Percentiles rank a stretch among this genome's conserved stretches.
Conservation (phyloP, 2,329 filamentous ascomycete genomes). For the Chaetomium olivaceum region DNA sequence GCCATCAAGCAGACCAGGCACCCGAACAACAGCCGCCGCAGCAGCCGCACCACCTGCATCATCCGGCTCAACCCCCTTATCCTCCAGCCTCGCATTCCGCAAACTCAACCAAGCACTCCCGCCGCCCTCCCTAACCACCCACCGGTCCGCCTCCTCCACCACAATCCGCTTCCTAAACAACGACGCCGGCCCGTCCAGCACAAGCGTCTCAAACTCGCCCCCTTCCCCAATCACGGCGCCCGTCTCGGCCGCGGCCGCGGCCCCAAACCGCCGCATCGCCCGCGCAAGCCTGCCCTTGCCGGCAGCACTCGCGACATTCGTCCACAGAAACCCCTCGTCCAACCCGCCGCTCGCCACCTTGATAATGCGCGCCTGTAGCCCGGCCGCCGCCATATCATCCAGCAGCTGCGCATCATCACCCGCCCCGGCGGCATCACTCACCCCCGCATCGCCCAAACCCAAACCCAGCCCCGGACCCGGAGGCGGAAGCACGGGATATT, state of each 20-base stretch:
- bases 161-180: slow-evolving; percentile 73
- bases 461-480: slow-evolving; percentile 32
- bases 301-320: slow-evolving; percentile 64
- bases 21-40: slow-evolving; percentile 40
- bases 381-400: slow-evolving; percentile 75
- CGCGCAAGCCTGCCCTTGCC: slow-evolving; percentile 51
- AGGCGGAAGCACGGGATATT: slow-evolving; percentile 73
- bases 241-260: slow-evolving; percentile 46
- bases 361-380: slow-evolving; percentile 85
- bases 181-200: slow-evolving; percentile 71
- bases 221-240: slow-evolving; percentile 86
- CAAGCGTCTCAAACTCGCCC: slow-evolving; percentile 93
- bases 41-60: background rate
- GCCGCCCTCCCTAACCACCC: slow-evolving; percentile 66
- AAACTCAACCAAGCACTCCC: slow-evolving; percentile 75
- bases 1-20: slow-evolving; percentile 67
- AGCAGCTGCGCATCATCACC: slow-evolving; percentile 60
- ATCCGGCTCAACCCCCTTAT: background rate
- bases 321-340: slow-evolving; percentile 78
- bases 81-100: slow-evolving; percentile 54
- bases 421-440: too few species aligned
- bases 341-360: slow-evolving; percentile 92
- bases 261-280: slow-evolving; percentile 67
- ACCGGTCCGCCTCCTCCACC: slow-evolving; percentile 55
- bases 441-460: too few species aligned